Evolutionary conservation across 1,139 yeast species (phyloP).

Genomic region (Saccharomyces pastorianus): DNA sequence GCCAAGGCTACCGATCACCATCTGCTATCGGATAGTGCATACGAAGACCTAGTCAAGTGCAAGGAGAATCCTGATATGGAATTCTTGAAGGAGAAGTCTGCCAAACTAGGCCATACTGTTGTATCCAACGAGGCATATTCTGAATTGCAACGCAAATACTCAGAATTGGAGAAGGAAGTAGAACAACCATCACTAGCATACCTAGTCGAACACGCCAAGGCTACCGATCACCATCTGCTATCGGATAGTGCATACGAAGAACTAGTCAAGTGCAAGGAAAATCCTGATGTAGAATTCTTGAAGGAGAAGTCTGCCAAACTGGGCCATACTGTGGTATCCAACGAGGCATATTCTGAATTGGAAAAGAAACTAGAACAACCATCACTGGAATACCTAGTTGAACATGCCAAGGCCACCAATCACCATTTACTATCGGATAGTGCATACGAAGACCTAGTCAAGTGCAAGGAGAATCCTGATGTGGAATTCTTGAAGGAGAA

Average conservation of each 20-base stretch:
- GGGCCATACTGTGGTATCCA: conserved; percentile 12
- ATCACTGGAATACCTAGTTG: conserved; percentile 8
- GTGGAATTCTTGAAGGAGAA: conserved; percentile 22
- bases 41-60: conserved; percentile 8
- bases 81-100: conserved; percentile 26
- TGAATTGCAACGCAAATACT: conserved; percentile 7
- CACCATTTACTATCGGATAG: conserved; percentile 5
- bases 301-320: conserved; percentile 22
- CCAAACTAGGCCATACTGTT: conserved; percentile 15
- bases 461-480: conserved; percentile 11
- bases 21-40: conserved; percentile 11
- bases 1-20: conserved; percentile 1
- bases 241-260: conserved; percentile 15
- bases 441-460: conserved; percentile 14
- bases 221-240: conserved; percentile 1
- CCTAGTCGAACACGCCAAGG: conserved; percentile 6
- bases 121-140: conserved; percentile 13
- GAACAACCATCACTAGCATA: conserved; percentile 11
- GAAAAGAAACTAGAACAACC: conserved; percentile 3
- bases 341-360: conserved; percentile 11
- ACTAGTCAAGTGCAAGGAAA: conserved; percentile 3
- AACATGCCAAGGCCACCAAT: conserved; percentile 8
- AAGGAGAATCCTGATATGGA: conserved; percentile 11
- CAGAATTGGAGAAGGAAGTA: conserved; percentile 1
- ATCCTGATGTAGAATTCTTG: conserved; percentile 20